Conservation (phyloP, 768 basidiomycete species). For the Boletales sp. region DNA sequence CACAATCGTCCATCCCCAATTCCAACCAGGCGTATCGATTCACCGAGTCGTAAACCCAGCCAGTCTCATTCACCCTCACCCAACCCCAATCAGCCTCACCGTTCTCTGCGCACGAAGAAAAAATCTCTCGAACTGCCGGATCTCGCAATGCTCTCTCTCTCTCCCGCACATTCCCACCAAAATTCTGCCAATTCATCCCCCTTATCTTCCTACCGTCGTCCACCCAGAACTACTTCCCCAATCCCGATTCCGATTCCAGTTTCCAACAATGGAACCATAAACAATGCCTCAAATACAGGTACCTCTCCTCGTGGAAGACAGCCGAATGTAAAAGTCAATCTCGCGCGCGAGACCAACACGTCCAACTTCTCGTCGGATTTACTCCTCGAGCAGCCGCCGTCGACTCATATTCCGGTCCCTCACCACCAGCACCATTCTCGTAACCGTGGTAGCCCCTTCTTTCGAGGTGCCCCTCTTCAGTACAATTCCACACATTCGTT, state of each 20-base stretch:
- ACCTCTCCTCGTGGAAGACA: conserved; percentile 35
- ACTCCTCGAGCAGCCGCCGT: conserved; percentile 40
- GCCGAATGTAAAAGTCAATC: conserved; percentile 27
- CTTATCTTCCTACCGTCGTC: conserved; percentile 39
- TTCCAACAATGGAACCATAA: conserved; percentile 36
- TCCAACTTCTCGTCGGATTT: conserved; percentile 37
- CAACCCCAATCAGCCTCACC: conserved; percentile 44
- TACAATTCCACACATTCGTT: conserved; percentile 46
- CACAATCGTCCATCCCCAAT: conserved; percentile 26
- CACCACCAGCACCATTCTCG: conserved; percentile 28
- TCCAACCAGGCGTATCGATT: conserved; percentile 25
- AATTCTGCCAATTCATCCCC: conserved; percentile 39
- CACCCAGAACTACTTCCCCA: conserved; percentile 42
- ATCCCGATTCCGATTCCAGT: conserved; percentile 46
- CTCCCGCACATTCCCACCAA: conserved; percentile 37
- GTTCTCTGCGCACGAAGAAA: conserved; percentile 64
- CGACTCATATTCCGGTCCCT: conserved; percentile 40
- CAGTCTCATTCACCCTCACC: conserved; percentile 39
- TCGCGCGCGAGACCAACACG: conserved; percentile 22
- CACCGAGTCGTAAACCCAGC: conserved; percentile 12
- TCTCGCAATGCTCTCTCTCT: conserved; percentile 51
- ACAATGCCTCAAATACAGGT: conserved; percentile 33
- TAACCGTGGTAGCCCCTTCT: conserved; percentile 31
- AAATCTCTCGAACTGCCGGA: conserved; percentile 75
- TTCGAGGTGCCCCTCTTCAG: conserved; percentile 33